A percentile compares a stretch with the other conserved stretches of the same genome.
phyloP scores from a whole-genome alignment of 2,329 filamentous ascomycete species.

The Plectosphaerella plurivora region DNA sequence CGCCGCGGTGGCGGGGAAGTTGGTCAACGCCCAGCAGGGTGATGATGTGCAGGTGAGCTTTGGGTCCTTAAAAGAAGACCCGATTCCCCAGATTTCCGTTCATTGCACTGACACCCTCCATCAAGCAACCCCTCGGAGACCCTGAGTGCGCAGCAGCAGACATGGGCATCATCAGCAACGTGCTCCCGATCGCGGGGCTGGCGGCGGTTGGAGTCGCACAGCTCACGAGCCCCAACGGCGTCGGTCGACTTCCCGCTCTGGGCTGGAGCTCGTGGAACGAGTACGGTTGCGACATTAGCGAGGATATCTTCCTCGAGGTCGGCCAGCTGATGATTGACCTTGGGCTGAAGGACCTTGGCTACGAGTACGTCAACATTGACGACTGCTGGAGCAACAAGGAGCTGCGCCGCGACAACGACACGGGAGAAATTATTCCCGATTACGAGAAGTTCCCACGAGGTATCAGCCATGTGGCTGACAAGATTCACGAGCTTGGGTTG shows the following conservation, averaged over 20 bases:
- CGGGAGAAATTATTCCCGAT: conserved; percentile 40
- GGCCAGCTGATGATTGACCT: conserved; percentile 42
- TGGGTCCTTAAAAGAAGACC: neutral
- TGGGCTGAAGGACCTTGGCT: conserved; percentile 48
- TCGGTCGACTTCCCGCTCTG: conserved; percentile 29
- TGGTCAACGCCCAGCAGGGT: neutral
- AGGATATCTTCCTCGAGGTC: conserved; percentile 42
- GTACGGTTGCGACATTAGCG: conserved; percentile 45
- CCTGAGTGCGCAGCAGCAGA: neutral
- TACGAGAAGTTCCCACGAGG: conserved; percentile 51
- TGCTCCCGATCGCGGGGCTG: conserved; percentile 3
- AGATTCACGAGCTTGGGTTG: conserved; percentile 51
- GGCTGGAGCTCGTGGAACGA: conserved; percentile 52
- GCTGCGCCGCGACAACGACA: conserved; percentile 31
- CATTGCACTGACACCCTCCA: neutral
- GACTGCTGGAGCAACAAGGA: conserved; percentile 54
- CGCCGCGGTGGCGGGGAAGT: neutral
- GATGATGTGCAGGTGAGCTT: neutral
- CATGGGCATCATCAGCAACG: conserved; percentile 4
- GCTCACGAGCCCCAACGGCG: conserved; percentile 10
- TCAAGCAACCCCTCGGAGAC: neutral
- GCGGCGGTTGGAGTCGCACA: conserved; percentile 3
- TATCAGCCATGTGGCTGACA: conserved; percentile 46
- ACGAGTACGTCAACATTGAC: conserved; percentile 56
- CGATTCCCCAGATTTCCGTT: neutral